Base-by-base conservation (phyloP, 108 stramenopile species). In the Halocafeteria seosinensis region DNA sequence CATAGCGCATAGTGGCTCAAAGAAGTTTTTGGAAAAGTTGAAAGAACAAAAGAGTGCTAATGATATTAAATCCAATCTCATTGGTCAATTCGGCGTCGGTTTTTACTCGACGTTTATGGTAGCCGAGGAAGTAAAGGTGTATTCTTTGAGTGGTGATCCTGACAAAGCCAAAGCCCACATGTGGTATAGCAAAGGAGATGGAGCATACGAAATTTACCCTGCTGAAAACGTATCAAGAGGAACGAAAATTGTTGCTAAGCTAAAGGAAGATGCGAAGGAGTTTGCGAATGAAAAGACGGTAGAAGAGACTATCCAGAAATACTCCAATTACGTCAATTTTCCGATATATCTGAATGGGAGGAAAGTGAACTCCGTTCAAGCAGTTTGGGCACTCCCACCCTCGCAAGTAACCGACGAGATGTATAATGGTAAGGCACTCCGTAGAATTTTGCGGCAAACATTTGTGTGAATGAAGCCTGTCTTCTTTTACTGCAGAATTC, bases 81-180 rank as follows among this genome's bases (percentile, higher is more conserved):
- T 95, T 70, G 97, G 97, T 27, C 94, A 98, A 71, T 98, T 98
- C 67, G 97, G 97, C 65, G 97, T 98, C 5, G 97, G 97, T 34
- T 98, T 98, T 69, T 98, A 98, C 76, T 89, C 90, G 13, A 88
- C 91, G 34, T 96, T 91, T 68, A 82, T 94, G 66, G 91, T 98
- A 4, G 92, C 91, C 47, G 85, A 92, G 61, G 83, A 81, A 70
- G 90, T 98, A 9, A 79, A 87, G 55, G 92, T 98, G 31, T 76
- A 89, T 33, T 89, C 91, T 57, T 86, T 87, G 52, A 81, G 81
- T 28, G 85, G 88, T 81, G 79, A 84, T 65, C 64, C 74, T 23
- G 77, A 67, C 51, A 71, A 76, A 24, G 70, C 74, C 37, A 78
- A 81, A 36, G 78, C 71, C 42, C 55, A 66, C 17, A 28, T 55